Base-by-base conservation (phyloP, 208 protist genomes). In the Trypanosoma brucei region DNA sequence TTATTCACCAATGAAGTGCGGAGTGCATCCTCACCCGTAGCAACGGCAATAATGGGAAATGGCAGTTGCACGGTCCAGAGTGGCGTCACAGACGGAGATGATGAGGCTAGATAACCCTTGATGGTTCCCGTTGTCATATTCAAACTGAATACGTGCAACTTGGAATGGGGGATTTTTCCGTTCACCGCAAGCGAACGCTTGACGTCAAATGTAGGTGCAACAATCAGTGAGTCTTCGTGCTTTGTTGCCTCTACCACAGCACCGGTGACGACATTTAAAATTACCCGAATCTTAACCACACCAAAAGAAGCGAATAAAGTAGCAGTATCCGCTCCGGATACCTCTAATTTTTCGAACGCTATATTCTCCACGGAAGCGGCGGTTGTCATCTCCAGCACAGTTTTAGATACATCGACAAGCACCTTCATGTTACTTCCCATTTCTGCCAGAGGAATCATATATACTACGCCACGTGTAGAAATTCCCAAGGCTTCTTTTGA, bases 21-120 rank as follows among this genome's bases (percentile, higher is more conserved):
- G 11, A 78, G 62, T 22, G 59, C 56, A 51, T 86, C 74, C 49
- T 84, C 72, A 38, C 79, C 85, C 9, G 72, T 75, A n/a, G 88
- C 73, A 73, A 90, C 73, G 0, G 86, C 83, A 38, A 95, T 68
- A 55, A 95, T 80, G 4, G 78, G 66, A 50, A 65, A 78, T 51
- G 83, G 83, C 51, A 90, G 61, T 35, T 68, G 61, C 52, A 95
- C 54, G 37, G 70, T 75, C 88, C 88, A 95, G 56, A 72, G 65
- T 36, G 73, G 69, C 45, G 65, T 63, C 13, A 74, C 76, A 0
- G 57, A 54, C 22, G 71, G 63, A 5, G 74, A 58, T 44, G 65
- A 62, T 22, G 63, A 59, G 30, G 83, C 59, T 38, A 59, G 68
- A 78, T 82, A 91, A 7, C 84, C 83, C 65, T 89, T 65, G 11